These are phyloP conservation scores for Backusella luteola DNA, from an alignment of 192 early-diverging fungal species.

Conservation along the genomic window DNA sequence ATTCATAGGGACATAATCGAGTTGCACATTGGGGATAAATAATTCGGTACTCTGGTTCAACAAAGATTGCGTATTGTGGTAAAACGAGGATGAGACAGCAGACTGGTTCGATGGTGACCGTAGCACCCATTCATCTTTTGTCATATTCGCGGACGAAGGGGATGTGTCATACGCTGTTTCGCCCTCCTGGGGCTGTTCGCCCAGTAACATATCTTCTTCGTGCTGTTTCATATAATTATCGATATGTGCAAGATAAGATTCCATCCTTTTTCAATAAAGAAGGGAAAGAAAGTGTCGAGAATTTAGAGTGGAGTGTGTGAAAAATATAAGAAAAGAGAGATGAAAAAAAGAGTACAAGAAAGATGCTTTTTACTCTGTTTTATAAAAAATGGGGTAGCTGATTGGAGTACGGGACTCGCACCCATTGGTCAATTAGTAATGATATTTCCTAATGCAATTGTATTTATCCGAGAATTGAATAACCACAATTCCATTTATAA, in stretches of 20 bases:
- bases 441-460: not conserved
- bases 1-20: not conserved
- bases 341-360: not conserved
- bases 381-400: not conserved
- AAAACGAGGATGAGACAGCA: not conserved
- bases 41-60: not conserved
- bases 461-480: not conserved
- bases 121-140: not conserved
- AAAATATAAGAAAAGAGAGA: not conserved
- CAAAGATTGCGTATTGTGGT: not conserved
- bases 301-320: not conserved
- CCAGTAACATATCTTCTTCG: not conserved
- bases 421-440: not conserved
- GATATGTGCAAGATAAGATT: conserved; percentile 24
- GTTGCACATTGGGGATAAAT: not conserved
- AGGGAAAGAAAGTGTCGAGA: not conserved
- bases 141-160: not conserved
- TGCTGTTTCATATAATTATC: conserved; percentile 20
- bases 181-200: not conserved
- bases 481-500: too few relatives aligned
- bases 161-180: not conserved
- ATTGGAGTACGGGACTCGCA: not conserved
- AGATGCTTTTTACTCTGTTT: not conserved
- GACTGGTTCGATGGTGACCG: not conserved
- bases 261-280: conserved; percentile 10